Conservation (phyloP, 179 eudicot species). For the Silene noctiflora region DNA sequence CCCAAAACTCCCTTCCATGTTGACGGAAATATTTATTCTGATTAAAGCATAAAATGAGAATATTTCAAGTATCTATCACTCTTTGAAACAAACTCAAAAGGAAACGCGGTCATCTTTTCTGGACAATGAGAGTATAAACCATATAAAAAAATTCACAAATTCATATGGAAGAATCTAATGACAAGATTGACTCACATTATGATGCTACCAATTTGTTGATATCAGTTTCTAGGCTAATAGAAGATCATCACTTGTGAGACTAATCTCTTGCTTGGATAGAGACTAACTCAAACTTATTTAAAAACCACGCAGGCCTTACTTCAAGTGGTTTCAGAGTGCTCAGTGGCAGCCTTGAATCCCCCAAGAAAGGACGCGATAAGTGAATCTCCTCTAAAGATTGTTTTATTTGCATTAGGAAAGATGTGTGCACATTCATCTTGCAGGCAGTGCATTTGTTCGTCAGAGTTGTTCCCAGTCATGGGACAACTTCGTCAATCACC, state of each 20-base stretch:
- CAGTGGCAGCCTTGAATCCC: slow-evolving; percentile 74
- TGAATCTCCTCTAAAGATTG: slow-evolving; percentile 88
- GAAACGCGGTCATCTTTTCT: not conserved
- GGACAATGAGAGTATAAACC: not conserved
- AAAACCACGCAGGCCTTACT: slow-evolving; percentile 67
- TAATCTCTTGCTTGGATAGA: not conserved
- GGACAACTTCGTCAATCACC: slow-evolving; percentile 77
- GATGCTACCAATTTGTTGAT: not conserved
- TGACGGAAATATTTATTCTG: not conserved
- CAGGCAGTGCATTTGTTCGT: slow-evolving; percentile 69
- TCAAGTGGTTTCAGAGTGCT: slow-evolving; percentile 70
- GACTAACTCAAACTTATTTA: not conserved
- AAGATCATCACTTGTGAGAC: too few species aligned
- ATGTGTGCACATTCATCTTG: slow-evolving; percentile 83
- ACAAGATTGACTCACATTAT: not conserved
- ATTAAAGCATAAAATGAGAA: not conserved
- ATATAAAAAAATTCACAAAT: too few species aligned
- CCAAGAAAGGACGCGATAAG: slow-evolving; percentile 60
- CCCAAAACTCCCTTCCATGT: not conserved
- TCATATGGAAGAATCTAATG: not conserved
- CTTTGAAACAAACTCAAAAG: not conserved
- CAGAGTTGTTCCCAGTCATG: slow-evolving; percentile 59
- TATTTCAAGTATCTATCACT: not conserved
- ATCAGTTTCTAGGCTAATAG: not conserved
- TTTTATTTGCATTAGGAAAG: slow-evolving; percentile 75